Evolutionary conservation across 306 rosid species (phyloP).

Genomic region (Pueraria montana): DNA sequence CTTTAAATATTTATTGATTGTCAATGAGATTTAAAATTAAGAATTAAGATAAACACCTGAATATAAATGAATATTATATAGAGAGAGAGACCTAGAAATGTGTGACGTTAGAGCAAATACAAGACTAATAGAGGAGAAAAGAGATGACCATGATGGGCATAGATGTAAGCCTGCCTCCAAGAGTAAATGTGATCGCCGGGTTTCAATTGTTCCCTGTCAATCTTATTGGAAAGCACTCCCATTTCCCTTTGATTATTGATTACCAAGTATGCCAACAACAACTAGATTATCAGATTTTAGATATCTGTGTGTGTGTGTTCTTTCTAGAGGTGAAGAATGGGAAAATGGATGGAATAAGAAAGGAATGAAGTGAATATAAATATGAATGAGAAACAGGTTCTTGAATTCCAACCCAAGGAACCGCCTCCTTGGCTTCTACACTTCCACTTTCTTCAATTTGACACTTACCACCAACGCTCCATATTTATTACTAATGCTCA

Average conservation of each 20-base stretch:
- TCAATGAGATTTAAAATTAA: background rate
- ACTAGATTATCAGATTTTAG: background rate
- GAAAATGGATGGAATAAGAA: conserved; percentile 6
- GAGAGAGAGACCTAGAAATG: too few relatives aligned
- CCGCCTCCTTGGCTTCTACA: conserved; percentile 30
- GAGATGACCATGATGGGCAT: conserved; percentile 79
- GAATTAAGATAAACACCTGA: background rate
- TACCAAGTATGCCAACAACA: background rate
- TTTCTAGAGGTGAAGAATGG: background rate
- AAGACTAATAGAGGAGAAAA: background rate
- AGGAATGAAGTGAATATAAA: conserved; percentile 6
- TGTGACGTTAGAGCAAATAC: too few relatives aligned
- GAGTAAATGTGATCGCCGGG: conserved; percentile 88
- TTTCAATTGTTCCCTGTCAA: conserved; percentile 56
- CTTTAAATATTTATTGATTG: background rate
- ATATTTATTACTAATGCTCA: background rate
- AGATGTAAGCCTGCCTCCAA: conserved; percentile 76
- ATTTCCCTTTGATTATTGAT: conserved; percentile 38
- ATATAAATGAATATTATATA: too few relatives aligned
- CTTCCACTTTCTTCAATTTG: conserved; percentile 5
- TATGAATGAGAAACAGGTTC: conserved; percentile 2
- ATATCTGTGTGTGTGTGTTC: background rate
- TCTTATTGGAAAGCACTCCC: conserved; percentile 76
- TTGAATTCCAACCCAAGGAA: conserved; percentile 37
- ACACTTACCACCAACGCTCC: background rate